Conservation (phyloP, 345 rosid genomes). For the Leavenworthia alabamica region DNA sequence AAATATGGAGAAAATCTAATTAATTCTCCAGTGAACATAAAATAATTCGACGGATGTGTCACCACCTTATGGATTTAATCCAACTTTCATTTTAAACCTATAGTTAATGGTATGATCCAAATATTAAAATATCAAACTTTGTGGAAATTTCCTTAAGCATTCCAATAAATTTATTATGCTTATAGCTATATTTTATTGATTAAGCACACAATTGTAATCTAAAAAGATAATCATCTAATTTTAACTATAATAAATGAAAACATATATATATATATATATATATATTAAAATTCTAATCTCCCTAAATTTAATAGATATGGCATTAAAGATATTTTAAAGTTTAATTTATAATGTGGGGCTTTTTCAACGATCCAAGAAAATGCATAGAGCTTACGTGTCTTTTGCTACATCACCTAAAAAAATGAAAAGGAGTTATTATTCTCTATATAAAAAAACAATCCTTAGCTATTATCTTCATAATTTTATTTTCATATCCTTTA, state of each 20-base stretch:
- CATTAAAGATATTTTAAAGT: conserved; percentile 10
- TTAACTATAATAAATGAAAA: neutral
- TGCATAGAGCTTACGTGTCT: conserved; percentile 79
- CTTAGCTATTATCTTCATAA: conserved; percentile 25
- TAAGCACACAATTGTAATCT: neutral
- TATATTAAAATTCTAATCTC: neutral
- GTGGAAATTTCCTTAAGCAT: neutral
- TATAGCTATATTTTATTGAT: neutral
- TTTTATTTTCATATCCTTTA: conserved; percentile 42
- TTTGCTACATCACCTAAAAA: conserved; percentile 28
- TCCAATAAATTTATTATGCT: neutral
- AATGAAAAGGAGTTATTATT: neutral
- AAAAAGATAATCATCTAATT: neutral
- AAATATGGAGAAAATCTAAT: neutral
- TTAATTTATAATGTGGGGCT: conserved; percentile 36
- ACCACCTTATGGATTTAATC: conserved; percentile 9
- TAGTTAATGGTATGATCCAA: too few relatives aligned
- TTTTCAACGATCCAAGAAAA: conserved; percentile 36
- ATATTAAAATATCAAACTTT: too few relatives aligned
- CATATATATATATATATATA: neutral
- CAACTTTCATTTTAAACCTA: neutral
- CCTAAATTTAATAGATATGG: neutral
- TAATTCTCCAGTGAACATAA: neutral
- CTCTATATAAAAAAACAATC: neutral
- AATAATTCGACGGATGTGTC: neutral